Evolutionary conservation across 1,284 basidiomycete genomes (phyloP), one percentile per base, ranked within the genome.

Genomic region (Ganoderma leucocontextum): DNA sequence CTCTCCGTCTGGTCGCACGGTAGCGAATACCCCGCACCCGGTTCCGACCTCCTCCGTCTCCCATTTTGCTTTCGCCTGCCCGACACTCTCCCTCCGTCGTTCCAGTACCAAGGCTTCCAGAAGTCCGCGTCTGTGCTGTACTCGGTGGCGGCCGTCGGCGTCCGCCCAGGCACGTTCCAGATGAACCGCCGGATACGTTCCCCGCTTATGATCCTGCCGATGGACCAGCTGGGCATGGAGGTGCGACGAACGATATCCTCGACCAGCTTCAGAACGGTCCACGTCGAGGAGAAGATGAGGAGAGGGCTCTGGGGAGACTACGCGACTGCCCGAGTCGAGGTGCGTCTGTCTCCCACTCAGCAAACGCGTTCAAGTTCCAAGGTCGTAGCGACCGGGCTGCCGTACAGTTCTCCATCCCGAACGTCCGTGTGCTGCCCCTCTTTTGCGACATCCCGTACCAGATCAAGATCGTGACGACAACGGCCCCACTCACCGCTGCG

Each of bases 21-120:
- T 22, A 29, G 62, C 25, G 67, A 61, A 12, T 75, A 73, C 36
- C 75, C 76, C 7, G 65, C 72, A 0, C 68, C 76, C 0, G 74
- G 71, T 7, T 65, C 73, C 1, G 68, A 75, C 58, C 41, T 68
- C 57, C 67, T 77, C 36, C 63, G 61, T 5, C 25, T 77, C 19
- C 77, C 75, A 1, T 78, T 78, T 57, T 62, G 63, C 10, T 69
- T 77, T 60, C 57, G 35, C 2, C 72, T 78, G 1, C 74, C 74
- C 4, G 44, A 57, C 1, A 33, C 65, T 15, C 67, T 75, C 12
- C 75, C 75, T 0, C 76, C 77, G 0, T 77, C 76, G 0, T 76
- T 73, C 66, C 33, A 71, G 33, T 73, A 67, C 63, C 22, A 42
- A 12, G 55, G 61, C 38, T 10, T 42, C 15, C 41, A 41, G 8